These are phyloP conservation scores for Auricularia sp. DNA, from an alignment of 768 basidiomycete species.

Conservation along the genomic window DNA sequence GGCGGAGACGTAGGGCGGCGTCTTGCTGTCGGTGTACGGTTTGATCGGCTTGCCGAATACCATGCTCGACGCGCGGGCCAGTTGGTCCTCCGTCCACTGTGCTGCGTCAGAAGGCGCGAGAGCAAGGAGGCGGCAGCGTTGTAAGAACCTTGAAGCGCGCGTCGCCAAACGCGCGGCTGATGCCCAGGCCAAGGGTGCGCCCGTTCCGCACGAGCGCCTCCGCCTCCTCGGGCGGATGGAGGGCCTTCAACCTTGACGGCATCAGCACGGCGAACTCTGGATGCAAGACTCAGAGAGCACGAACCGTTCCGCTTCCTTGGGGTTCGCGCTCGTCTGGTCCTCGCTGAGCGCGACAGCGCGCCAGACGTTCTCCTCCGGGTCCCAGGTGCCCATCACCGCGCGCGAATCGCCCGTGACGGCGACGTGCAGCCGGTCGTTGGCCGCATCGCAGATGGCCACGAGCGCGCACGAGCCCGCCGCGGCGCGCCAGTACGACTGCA, in stretches of 20 bases:
- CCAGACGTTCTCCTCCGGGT: conserved; percentile 24
- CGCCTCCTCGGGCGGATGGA: conserved; percentile 21
- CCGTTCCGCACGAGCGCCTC: conserved; percentile 19
- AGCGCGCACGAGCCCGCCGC: conserved; percentile 35
- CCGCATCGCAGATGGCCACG: conserved; percentile 34
- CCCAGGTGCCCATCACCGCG: conserved; percentile 38
- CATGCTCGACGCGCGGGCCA: not conserved
- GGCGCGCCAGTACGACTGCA: conserved; percentile 13
- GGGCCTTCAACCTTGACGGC: conserved; percentile 11
- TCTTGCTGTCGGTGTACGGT: conserved; percentile 23
- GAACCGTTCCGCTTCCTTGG: conserved; percentile 17
- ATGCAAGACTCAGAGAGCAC: too few relatives aligned
- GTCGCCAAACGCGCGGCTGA: conserved; percentile 35
- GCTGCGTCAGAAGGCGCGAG: not conserved
- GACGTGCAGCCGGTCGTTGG: conserved; percentile 28
- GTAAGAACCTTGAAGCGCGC: conserved; percentile 31
- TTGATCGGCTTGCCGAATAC: not conserved
- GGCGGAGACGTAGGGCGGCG: conserved; percentile 43
- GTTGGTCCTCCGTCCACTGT: not conserved
- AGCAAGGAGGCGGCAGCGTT: conserved; percentile 2
- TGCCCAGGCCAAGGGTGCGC: conserved; percentile 30
- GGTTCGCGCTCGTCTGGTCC: conserved; percentile 29
- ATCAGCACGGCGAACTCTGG: conserved; percentile 22
- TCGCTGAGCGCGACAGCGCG: conserved; percentile 35
- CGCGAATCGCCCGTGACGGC: conserved; percentile 39